Base-by-base conservation (phyloP, 441 rosid species). In the Gossypium trilobum region DNA sequence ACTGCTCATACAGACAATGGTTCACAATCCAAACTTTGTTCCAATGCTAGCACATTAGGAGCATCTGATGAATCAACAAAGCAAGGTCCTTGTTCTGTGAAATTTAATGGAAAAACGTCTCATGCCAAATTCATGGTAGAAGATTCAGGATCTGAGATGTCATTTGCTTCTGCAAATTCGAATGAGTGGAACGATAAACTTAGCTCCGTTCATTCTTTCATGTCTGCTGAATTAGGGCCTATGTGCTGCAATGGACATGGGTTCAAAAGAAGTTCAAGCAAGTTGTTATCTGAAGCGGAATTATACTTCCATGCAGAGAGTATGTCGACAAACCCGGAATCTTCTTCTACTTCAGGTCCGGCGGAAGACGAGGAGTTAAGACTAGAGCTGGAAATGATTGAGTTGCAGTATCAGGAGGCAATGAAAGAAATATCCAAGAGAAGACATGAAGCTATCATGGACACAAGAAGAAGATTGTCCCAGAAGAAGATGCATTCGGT, bases 401-500 rank as follows among this genome's bases (percentile, higher is more conserved):
- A 88, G 76, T 74, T 68, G 13, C 78, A 81, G 75, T 88, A 83
- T 60, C 77, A 46, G 75, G 84, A 85, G 66, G 80, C 81, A 17
- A 70, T 88, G 58, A 73, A 81, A 74, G 83, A 84, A 68, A 73
- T 87, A 70, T 60, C 69, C 42, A 86, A 62, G 81, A 80, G 67
- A 74, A 80, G 85, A 75, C 82, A 86, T 46, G 88, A 86, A 73
- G 91, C 92, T 11, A 85, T 91, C 62, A 31, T 79, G 57, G 84
- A 83, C 82, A 78, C 81, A 1, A 85, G 72, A 73, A 87, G 59
- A 25, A 89, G 76, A 80, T 74, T 75, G 60, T 77, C 78, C 9
- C 71, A 71, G 44, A 83, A 80, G 69, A 85, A 72, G 71, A 31
- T 61, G 36, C 74, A 73, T 59, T 76, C 77, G 7, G 73, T 56